Base-by-base conservation (phyloP, 108 stramenopile species). In the Cyclotella baltica region DNA sequence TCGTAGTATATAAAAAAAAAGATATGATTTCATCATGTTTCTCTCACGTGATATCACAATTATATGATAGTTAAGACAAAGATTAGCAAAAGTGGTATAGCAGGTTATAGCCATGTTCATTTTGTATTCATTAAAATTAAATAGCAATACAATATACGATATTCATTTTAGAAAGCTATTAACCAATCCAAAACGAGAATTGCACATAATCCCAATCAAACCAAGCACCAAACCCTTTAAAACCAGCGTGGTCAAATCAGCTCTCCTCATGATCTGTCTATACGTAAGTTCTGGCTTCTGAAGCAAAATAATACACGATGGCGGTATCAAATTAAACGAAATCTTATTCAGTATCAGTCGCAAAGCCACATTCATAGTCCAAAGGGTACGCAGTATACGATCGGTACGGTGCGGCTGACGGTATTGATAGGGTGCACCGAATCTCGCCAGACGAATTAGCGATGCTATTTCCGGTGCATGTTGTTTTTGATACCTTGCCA, bases 351-450 rank as follows among this genome's bases (percentile, higher is more conserved):
- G 66, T 27, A 91, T 4, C 52, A 88, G 33, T n/a, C 90, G 78
- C 43, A 89, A 40, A 8, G 71, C 75, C 9, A 89, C 59, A 76
- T 91, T 91, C 11, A 35, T n/a, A 22, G 75, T 84, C 88, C 86
- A 91, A 1, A 88, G 64, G 4, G 38, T 73, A 2, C 72, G 58
- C 13, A 83, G 59, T 38, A 87, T 43, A 10, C 77, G 73, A 70
- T 88, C 88, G 1, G 58, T 65, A 0, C 71, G 51, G 50, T 78
- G 81, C n/a, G 88, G 81, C 72, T 91, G 90, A 27, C 57, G 68
- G 73, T 91, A 91, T 70, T 91, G 90, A 74, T 87, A 91, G 15
- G 90, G 90, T 36, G 78, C 43, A 40, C 88, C 88, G 33, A 87
- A 88, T 11, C 87, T 63, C n/a, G 87, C 82, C 37, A 91, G 55